Evolutionary conservation across 163 green algal species (phyloP), one percentile per base, ranked within the genome.

Genomic region (Chloroidium sp.): DNA sequence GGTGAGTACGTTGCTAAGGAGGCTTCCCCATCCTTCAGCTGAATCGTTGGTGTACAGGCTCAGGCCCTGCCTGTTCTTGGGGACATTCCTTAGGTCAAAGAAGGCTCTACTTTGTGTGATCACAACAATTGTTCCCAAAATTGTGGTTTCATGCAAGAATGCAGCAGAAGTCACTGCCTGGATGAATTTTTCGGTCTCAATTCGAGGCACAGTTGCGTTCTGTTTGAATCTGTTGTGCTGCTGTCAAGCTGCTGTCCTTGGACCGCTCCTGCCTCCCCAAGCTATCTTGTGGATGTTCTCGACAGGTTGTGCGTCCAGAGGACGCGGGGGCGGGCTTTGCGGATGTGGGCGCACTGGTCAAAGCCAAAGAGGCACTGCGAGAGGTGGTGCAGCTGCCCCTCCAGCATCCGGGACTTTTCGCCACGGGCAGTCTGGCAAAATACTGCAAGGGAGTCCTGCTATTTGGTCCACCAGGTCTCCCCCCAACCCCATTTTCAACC

Each of bases 381-480:
- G 91, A 95, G 81, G 86, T 92, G 74, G 91, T 95, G 61, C 92
- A 94, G 86, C 85, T 95, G 84, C 91, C 91, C 10, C 87, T 94
- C 78, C 84, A 92, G 85, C 82, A 91, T 76, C 91, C 91, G 0
- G 83, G 92, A 81, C 87, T 93, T 2, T 94, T 93, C 81, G 83
- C 75, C 2, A 69, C 79, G n/a, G 86, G 88, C 61, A 75, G 82
- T 8, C 88, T 93, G 64, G 88, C 89, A 58, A 85, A 86, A 75
- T 82, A 82, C 3, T 86, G 83, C 80, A 88, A 86, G 78, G 83
- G 83, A 6, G 83, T 89, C 0, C 84, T 91, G 10, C 84, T 91
- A 57, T 93, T 88, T 61, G 85, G 82, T 59, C 85, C 85, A 6
- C 62, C 74, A 67, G 74, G 74, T 79, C 57, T 72, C 6, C 67